Evolutionary conservation across 2,329 filamentous ascomycete species (phyloP).

Genomic region (Chaetomium strumarium): DNA sequence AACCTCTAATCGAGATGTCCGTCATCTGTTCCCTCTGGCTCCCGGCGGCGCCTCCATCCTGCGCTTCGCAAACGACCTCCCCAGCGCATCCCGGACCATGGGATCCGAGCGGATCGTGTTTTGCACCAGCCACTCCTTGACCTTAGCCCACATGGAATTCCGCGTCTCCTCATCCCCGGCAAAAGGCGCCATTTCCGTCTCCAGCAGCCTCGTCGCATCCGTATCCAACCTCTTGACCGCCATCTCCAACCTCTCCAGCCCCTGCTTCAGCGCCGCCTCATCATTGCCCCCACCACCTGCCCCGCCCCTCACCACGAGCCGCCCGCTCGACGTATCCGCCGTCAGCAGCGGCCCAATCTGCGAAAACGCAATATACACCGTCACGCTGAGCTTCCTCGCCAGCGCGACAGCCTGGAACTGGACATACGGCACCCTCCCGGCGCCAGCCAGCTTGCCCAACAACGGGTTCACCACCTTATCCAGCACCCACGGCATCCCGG

Average conservation of each 20-base stretch:
- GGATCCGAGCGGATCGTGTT: constrained; percentile 75
- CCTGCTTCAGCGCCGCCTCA: constrained; percentile 47
- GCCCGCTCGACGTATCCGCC: constrained; percentile 33
- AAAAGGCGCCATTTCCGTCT: constrained; percentile 77
- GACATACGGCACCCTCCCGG: constrained; percentile 56
- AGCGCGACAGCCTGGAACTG: constrained; percentile 81
- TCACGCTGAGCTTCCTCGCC: constrained; percentile 68
- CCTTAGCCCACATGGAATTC: constrained; percentile 59
- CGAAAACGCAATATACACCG: constrained; percentile 74
- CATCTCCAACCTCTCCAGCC: constrained; percentile 61
- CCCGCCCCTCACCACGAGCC: constrained; percentile 25
- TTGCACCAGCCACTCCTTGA: constrained; percentile 83
- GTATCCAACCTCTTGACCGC: constrained; percentile 54
- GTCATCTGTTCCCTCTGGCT: constrained; percentile 46
- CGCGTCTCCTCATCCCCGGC: constrained; percentile 62
- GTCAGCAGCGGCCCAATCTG: constrained; percentile 68
- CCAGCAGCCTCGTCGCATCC: constrained; percentile 66
- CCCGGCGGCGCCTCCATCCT: constrained; percentile 58
- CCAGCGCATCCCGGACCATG: constrained; percentile 76
- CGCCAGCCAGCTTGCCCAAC: constrained; percentile 30
- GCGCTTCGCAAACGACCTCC: constrained; percentile 57
- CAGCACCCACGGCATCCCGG: constrained; percentile 41
- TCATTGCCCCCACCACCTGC: constrained; percentile 38
- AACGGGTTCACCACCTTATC: constrained; percentile 30
- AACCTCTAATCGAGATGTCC: not conserved